Evolutionary conservation across 2,329 filamentous ascomycete genomes (phyloP), one percentile per base, ranked within the genome.

Genomic region (Verticillium longisporum): DNA sequence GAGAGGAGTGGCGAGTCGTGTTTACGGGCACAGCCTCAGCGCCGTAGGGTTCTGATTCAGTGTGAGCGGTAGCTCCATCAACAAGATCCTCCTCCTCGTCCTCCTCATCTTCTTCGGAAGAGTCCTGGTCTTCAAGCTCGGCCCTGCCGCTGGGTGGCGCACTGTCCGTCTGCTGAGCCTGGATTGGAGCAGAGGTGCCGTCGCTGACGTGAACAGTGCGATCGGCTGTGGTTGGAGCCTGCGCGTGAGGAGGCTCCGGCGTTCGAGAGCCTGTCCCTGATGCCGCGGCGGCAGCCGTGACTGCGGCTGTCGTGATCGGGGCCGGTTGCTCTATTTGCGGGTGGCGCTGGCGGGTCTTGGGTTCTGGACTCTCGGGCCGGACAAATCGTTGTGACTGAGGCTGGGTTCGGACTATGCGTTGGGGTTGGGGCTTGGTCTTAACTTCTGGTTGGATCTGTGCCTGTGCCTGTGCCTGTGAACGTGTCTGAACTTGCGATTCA

Each of bases 71-170:
- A 26, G 36, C 58, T 66, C 67, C 32, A 54, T 61, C 10, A 26
- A 18, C 58, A 31, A 57, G 55, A 10, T 54, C n/a, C 50, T 60
- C 36, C 50, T 66, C 58, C 13, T 63, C 55, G 14, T 63, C 57
- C 15, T 60, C 64, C n/a, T n/a, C n/a, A 36, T 70, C 67, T 41
- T 79, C 74, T 56, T 80, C 77, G 26, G 78, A 77, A 41, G 74
- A 69, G 57, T 80, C 76, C 62, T 86, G 82, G 14, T 71, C 72
- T 1, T 82, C 77, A 13, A 77, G 70, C 3, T 78, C 80, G 13
- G 79, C 75, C 64, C 78, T 77, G 34, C 61, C 66, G 15, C 73
- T 60, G n/a, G 66, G 57, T 6, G 65, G 56, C 4, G 56, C 41
- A 11, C 26, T 38, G 31, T 59, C 50, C 10, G 38, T 53, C 9